These are phyloP conservation scores for Cyberlindnera bimundalis DNA, from an alignment of 805 yeast genomes.

Conservation along the genomic window DNA sequence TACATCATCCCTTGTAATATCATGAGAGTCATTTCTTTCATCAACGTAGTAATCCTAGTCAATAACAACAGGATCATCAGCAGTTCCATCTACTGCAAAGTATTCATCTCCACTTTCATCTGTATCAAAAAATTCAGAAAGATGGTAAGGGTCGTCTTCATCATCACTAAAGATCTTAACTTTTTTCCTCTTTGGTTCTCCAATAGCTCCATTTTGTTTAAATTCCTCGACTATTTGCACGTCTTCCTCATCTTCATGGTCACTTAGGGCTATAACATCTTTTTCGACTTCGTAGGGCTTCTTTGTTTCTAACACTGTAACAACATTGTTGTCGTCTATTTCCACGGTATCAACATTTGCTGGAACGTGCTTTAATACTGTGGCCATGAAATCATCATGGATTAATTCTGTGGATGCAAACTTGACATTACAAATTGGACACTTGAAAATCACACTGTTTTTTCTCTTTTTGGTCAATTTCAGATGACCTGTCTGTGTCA, in stretches of 20 bases:
- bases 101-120: slow-evolving; percentile 8
- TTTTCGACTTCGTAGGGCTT: not conserved
- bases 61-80: slow-evolving; percentile 21
- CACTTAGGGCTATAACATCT: slow-evolving; percentile 11
- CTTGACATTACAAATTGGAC: slow-evolving; percentile 20
- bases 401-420: slow-evolving; percentile 16
- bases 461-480: slow-evolving; percentile 15
- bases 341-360: slow-evolving; percentile 8
- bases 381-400: slow-evolving; percentile 21
- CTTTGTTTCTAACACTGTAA: slow-evolving; percentile 9
- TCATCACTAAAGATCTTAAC: slow-evolving; percentile 14
- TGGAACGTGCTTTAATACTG: slow-evolving; percentile 8
- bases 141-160: slow-evolving; percentile 9
- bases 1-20: no score
- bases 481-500: slow-evolving; percentile 1
- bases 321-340: slow-evolving; percentile 15
- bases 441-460: slow-evolving; percentile 1
- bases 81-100: slow-evolving; percentile 11
- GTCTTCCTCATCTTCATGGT: slow-evolving; percentile 7
- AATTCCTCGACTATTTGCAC: not conserved
- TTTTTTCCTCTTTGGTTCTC: not conserved
- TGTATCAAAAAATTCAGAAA: slow-evolving; percentile 9
- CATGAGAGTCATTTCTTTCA: not conserved
- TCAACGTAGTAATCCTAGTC: slow-evolving; percentile 8
- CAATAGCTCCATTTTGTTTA: not conserved